phyloP scores from a whole-genome alignment of 805 yeast species.

The Lachancea thermotolerans region DNA sequence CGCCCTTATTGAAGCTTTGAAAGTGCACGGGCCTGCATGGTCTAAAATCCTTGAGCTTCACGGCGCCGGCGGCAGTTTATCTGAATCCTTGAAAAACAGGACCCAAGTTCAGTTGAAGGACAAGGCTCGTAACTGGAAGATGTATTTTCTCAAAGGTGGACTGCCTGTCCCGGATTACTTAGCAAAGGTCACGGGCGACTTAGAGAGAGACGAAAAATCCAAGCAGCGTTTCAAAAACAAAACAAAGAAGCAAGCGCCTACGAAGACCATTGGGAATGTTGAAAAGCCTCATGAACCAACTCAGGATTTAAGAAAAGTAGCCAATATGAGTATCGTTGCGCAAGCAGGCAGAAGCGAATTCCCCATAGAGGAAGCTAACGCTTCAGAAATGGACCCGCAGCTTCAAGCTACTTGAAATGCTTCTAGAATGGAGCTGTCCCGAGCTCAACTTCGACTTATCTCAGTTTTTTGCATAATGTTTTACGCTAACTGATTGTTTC shows the following conservation, averaged over 20 bases:
- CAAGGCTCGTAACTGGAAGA: constrained; percentile 93
- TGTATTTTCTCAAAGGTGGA: constrained; percentile 71
- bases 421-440: no score
- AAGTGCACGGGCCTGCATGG: constrained; percentile 87
- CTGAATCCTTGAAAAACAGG: constrained; percentile 79
- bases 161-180: constrained; percentile 75
- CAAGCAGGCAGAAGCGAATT: background rate
- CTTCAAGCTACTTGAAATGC: background rate
- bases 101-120: constrained; percentile 91
- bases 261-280: background rate
- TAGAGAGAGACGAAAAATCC: constrained; percentile 47
- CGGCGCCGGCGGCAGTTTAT: constrained; percentile 87
- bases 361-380: background rate
- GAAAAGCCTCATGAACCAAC: background rate
- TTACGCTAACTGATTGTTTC: background rate
- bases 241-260: background rate
- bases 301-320: background rate
- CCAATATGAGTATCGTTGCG: background rate
- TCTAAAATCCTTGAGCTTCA: constrained; percentile 79
- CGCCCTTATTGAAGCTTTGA: constrained; percentile 74
- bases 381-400: background rate
- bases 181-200: constrained; percentile 79
- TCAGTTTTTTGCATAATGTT: no score
- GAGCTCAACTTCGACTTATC: no score
- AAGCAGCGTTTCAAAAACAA: constrained; percentile 19